phyloP scores from a whole-genome alignment of 2,329 filamentous ascomycete species.

The Beauveria australis region DNA sequence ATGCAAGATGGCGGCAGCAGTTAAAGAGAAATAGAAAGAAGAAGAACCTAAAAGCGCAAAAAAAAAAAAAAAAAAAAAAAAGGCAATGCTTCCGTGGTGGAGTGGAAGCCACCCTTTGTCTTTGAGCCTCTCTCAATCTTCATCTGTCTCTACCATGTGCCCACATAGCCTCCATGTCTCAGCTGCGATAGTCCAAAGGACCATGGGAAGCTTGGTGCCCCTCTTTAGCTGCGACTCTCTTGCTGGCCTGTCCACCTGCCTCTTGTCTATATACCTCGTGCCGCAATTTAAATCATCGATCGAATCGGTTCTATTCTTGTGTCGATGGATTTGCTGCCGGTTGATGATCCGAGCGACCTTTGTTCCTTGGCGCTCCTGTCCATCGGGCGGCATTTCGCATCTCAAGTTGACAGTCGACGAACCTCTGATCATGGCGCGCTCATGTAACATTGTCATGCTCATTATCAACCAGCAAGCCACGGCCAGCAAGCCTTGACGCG shows the following conservation, averaged over 20 bases:
- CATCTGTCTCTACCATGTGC: not conserved
- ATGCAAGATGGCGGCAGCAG: not conserved
- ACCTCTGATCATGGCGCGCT: not conserved
- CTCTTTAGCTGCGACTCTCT: not conserved
- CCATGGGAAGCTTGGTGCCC: not conserved
- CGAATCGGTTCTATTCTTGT: not conserved
- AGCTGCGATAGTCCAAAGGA: not conserved
- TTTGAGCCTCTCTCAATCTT: not conserved
- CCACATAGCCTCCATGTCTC: slow-evolving; percentile 4
- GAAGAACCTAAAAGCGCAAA: not conserved
- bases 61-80: not conserved
- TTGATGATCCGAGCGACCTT: not conserved
- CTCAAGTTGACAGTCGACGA: not conserved
- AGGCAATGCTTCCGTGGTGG: not conserved
- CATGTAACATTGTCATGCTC: not conserved
- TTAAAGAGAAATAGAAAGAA: not conserved
- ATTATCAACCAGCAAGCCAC: not conserved
- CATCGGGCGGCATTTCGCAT: not conserved
- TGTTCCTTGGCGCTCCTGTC: not conserved
- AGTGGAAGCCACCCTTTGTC: not conserved
- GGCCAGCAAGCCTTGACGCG: not conserved
- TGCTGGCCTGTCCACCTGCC: not conserved
- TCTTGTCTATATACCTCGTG: not conserved
- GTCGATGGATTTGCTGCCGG: not conserved
- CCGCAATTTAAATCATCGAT: not conserved